phyloP scores from a whole-genome alignment of 1,284 basidiomycete species.

The Sanghuangporus weigelae region DNA sequence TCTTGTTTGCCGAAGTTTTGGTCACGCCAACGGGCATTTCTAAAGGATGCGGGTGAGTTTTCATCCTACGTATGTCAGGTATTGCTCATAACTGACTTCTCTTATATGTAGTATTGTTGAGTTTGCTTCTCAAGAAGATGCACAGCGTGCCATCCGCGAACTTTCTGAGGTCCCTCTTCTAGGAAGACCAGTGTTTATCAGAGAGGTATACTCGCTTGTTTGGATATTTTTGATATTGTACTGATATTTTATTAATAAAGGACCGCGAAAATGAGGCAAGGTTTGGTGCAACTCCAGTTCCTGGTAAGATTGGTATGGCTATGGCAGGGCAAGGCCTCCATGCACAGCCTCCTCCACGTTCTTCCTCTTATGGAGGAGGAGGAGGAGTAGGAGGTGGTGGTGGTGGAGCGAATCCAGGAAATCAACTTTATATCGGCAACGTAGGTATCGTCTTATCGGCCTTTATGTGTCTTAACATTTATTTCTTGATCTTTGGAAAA shows the following conservation, averaged over 20 bases:
- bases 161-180: slow-evolving; percentile 84
- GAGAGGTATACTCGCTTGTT: slow-evolving; percentile 60
- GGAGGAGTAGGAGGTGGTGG: slow-evolving; percentile 25
- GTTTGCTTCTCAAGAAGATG: slow-evolving; percentile 79
- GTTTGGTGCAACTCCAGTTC: slow-evolving; percentile 89
- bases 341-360: slow-evolving; percentile 68
- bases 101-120: slow-evolving; percentile 75
- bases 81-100: slow-evolving; percentile 12
- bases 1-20: slow-evolving; percentile 98
- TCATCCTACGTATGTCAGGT: neutral
- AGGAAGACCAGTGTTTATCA: slow-evolving; percentile 91
- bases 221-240: neutral
- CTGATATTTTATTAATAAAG: slow-evolving; percentile 35
- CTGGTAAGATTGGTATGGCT: slow-evolving; percentile 89
- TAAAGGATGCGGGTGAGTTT: slow-evolving; percentile 93
- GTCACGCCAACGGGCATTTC: slow-evolving; percentile 94
- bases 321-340: slow-evolving; percentile 78
- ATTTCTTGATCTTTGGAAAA: slow-evolving; percentile 29
- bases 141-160: slow-evolving; percentile 81
- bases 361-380: slow-evolving; percentile 54
- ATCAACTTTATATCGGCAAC: slow-evolving; percentile 91
- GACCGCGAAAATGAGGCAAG: slow-evolving; percentile 95
- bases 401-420: slow-evolving; percentile 55
- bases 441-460: slow-evolving; percentile 39
- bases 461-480: neutral